These are phyloP conservation scores for Fraxinus cuspidata DNA, from an alignment of 257 asterid genomes.

Conservation along the genomic window DNA sequence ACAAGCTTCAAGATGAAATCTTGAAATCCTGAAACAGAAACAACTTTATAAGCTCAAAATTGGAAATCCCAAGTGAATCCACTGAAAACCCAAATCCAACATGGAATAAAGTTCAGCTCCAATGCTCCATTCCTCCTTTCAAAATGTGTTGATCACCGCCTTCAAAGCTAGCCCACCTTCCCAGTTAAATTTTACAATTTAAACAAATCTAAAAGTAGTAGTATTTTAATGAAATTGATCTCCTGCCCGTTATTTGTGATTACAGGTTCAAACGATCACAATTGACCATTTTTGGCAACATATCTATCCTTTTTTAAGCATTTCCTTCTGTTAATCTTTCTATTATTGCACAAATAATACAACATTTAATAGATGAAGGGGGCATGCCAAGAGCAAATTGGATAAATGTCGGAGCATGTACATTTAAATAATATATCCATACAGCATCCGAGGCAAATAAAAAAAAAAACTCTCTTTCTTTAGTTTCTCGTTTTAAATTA, in stretches of 20 bases:
- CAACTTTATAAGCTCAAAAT: slow-evolving; percentile 18
- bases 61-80: slow-evolving; percentile 23
- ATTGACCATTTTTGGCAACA: too few relatives aligned
- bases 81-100: slow-evolving; percentile 17
- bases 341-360: too few relatives aligned
- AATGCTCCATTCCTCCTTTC: slow-evolving; percentile 17
- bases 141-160: slow-evolving; percentile 30
- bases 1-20: slow-evolving; percentile 25
- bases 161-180: slow-evolving; percentile 20
- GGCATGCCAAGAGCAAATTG: background rate
- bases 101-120: slow-evolving; percentile 22
- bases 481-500: too few relatives aligned
- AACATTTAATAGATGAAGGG: background rate
- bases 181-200: background rate
- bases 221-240: too few relatives aligned
- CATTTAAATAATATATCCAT: slow-evolving; percentile 1
- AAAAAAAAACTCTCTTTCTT: too few relatives aligned
- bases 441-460: background rate
- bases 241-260: too few relatives aligned
- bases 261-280: too few relatives aligned
- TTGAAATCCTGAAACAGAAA: slow-evolving; percentile 13
- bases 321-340: too few relatives aligned
- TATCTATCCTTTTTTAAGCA: too few relatives aligned
- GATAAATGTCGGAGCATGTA: background rate
- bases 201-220: background rate